phyloP scores from a whole-genome alignment of 1,284 basidiomycete species.

The Leccinum colubrinum region DNA sequence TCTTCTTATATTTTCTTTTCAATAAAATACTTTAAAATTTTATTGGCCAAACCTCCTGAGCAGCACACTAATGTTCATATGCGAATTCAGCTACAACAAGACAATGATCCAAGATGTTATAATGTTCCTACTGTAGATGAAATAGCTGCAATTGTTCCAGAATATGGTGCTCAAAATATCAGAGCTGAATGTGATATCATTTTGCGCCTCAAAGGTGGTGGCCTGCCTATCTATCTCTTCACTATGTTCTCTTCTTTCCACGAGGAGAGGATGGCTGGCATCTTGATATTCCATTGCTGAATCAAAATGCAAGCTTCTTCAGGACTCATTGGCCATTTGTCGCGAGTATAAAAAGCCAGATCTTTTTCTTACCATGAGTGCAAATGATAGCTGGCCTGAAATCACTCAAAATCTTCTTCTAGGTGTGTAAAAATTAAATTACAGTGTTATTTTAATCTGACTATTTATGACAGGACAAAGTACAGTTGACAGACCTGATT shows the following conservation, averaged over 20 bases:
- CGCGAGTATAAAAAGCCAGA: not conserved
- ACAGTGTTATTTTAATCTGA: not conserved
- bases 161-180: too few species aligned
- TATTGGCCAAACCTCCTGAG: too few species aligned
- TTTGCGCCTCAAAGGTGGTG: not conserved
- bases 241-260: constrained; percentile 44
- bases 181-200: too few species aligned
- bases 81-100: too few species aligned
- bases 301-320: not conserved
- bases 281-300: constrained; percentile 20
- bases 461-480: constrained; percentile 9
- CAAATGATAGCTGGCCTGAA: not conserved
- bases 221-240: constrained; percentile 35
- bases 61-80: too few species aligned
- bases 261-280: constrained; percentile 41
- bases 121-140: too few species aligned
- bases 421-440: not conserved
- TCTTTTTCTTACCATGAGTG: not conserved
- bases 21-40: too few species aligned
- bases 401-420: not conserved
- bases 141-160: too few species aligned
- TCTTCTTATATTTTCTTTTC: too few species aligned
- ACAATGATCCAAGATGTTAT: too few species aligned
- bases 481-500: not conserved
- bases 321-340: not conserved